Evolutionary conservation across 1,284 basidiomycete species (phyloP), one percentile per base, ranked within the genome.

Genomic region (Gymnopus androsaceus): DNA sequence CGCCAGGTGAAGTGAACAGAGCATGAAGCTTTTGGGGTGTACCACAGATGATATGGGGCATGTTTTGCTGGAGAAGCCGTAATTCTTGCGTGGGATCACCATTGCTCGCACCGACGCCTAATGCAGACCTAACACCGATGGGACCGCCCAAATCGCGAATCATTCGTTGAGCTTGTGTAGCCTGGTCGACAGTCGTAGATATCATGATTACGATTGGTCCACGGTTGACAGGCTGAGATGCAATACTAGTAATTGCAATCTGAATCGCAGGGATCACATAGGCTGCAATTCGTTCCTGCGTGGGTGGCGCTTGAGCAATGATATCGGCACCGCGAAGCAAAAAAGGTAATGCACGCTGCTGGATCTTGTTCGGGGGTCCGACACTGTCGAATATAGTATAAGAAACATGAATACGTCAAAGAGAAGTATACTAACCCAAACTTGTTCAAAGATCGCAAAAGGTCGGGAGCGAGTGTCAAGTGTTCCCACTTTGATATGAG

Each of bases 331-430:
- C 92, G 57, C 92, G 87, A 48, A 98, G 80, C 59, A 99, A 86
- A 74, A 97, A 98, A 1, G 96, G 96, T 54, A 99, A 79, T 38
- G 96, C 95, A 54, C 95, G 87, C 68, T 96, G 94, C 73, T 99
- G 96, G 60, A 98, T 97, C 78, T 98, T 99, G 74, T 98, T 98
- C 4, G 96, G 96, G 4, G 96, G 96, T 0, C 96, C 96, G 61
- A 97, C 88, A 45, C 94, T 95, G 63, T 19, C 51, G 48, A 44
- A 34, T 25, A 42, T 41, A 55, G 61, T 57, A 50, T 53, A 19
- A n/a, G 48, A 57, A 34, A 33, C 57, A 60, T 48, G 54, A 19
- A 61, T 48, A 55, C 49, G 45, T 46, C 25, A 51, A 31, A 44
- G 48, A 40, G 34, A 27, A n/a, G n/a, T n/a, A n/a, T n/a, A 74